A percentile compares a stretch with the other conserved stretches of the same genome.
These are phyloP conservation scores for Thelephora aurantiotincta DNA, from an alignment of 768 basidiomycete species.

Conservation along the genomic window DNA sequence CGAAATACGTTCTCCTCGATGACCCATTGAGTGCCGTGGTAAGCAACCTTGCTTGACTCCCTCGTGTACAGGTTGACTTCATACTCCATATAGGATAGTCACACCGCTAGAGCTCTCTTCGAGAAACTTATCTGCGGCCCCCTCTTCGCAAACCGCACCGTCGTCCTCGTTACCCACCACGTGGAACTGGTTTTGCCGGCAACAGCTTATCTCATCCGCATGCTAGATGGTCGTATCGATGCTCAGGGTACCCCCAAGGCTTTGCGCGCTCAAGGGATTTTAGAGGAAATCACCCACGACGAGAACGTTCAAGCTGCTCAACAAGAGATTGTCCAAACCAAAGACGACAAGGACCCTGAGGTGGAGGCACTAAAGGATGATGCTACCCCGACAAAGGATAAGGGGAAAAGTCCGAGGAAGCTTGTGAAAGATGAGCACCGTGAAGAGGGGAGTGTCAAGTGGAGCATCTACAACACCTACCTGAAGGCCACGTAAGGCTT, in stretches of 20 bases:
- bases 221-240: slow-evolving; percentile 74
- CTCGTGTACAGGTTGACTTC: neutral
- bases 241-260: slow-evolving; percentile 57
- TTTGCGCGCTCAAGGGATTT: slow-evolving; percentile 41
- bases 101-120: slow-evolving; percentile 48
- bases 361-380: slow-evolving; percentile 16
- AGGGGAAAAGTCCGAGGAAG: slow-evolving; percentile 51
- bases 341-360: slow-evolving; percentile 7
- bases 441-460: slow-evolving; percentile 72
- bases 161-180: slow-evolving; percentile 72
- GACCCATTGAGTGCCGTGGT: slow-evolving; percentile 77
- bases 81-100: slow-evolving; percentile 35
- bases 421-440: slow-evolving; percentile 73
- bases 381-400: slow-evolving; percentile 15
- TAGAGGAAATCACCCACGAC: slow-evolving; percentile 46
- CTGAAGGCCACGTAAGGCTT: slow-evolving; percentile 51
- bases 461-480: slow-evolving; percentile 50
- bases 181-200: slow-evolving; percentile 71
- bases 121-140: slow-evolving; percentile 55
- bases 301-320: slow-evolving; percentile 34
- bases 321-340: slow-evolving; percentile 16
- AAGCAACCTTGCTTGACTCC: slow-evolving; percentile 16
- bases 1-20: slow-evolving; percentile 49
- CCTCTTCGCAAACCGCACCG: slow-evolving; percentile 52
- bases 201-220: slow-evolving; percentile 57